Conservation (phyloP, 2,329 filamentous ascomycete genomes). For the Trichoderma koningii region DNA sequence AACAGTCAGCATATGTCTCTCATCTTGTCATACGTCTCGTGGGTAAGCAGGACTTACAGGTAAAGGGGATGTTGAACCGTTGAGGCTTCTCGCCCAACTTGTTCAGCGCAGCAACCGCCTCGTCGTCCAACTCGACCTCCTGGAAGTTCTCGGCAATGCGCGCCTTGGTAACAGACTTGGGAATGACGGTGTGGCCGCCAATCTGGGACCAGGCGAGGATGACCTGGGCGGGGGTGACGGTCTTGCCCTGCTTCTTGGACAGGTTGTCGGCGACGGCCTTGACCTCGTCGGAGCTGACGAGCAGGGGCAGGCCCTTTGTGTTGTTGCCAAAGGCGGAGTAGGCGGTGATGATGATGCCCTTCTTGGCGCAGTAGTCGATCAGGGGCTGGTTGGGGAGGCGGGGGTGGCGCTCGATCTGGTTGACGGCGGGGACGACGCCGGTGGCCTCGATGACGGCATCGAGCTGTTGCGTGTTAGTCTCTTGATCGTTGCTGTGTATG, state of each 20-base stretch:
- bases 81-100: conserved; percentile 57
- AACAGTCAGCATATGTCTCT: neutral
- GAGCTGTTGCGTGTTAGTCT: conserved; percentile 41
- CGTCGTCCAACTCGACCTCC: conserved; percentile 62
- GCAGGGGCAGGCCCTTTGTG: conserved; percentile 48
- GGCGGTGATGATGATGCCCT: conserved; percentile 67
- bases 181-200: conserved; percentile 69
- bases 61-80: conserved; percentile 50
- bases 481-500: neutral
- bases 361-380: conserved; percentile 60
- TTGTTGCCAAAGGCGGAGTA: conserved; percentile 61
- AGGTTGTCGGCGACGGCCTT: conserved; percentile 57
- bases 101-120: conserved; percentile 62
- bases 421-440: conserved; percentile 61
- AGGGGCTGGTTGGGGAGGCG: conserved; percentile 60
- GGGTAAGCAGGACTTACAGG: conserved; percentile 38
- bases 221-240: conserved; percentile 48
- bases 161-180: conserved; percentile 69
- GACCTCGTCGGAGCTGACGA: conserved; percentile 59
- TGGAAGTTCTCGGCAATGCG: conserved; percentile 72
- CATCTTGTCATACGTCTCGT: too few species aligned
- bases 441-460: conserved; percentile 58
- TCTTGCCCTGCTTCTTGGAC: conserved; percentile 39
- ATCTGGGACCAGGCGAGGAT: conserved; percentile 61
- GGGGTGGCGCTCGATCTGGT: conserved; percentile 71